Conservation (phyloP, 345 rosid genomes). For the Noccaea bulbosa region DNA sequence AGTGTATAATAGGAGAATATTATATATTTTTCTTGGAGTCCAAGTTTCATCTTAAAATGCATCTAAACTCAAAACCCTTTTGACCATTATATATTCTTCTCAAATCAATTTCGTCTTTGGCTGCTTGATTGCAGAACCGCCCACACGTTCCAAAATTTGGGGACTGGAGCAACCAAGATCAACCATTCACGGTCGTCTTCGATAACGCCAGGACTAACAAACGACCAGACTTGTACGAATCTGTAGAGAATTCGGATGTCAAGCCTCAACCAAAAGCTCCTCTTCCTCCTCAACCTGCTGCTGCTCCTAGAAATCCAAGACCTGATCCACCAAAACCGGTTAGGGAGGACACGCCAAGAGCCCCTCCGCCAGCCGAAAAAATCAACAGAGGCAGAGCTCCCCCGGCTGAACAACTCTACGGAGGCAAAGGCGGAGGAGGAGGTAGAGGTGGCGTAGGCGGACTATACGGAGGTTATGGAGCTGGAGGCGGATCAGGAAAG, state of each 20-base stretch:
- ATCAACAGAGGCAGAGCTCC: slow-evolving; percentile 51
- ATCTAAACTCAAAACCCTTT: not conserved
- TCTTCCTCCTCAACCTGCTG: slow-evolving; percentile 34
- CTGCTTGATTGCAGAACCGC: slow-evolving; percentile 37
- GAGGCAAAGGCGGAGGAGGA: not conserved
- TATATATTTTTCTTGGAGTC: slow-evolving; percentile 1
- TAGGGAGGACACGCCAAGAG: slow-evolving; percentile 20
- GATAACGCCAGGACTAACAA: slow-evolving; percentile 44
- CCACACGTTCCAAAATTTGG: slow-evolving; percentile 48
- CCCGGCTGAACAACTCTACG: slow-evolving; percentile 52
- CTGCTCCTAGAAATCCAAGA: slow-evolving; percentile 31
- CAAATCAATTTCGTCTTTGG: not conserved
- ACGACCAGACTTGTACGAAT: slow-evolving; percentile 38
- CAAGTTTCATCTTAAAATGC: slow-evolving; percentile 2
- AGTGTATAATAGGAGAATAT: not conserved
- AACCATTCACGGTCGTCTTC: slow-evolving; percentile 45
- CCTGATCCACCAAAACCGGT: slow-evolving; percentile 32
- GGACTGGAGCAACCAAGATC: slow-evolving; percentile 44
- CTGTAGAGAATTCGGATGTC: slow-evolving; percentile 28
- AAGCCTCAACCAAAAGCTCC: slow-evolving; percentile 22
- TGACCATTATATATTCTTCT: not conserved
- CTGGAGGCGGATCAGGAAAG: slow-evolving; percentile 34
- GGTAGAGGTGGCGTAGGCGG: not conserved
- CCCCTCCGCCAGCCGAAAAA: slow-evolving; percentile 48
- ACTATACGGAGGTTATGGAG: slow-evolving; percentile 34